Base-by-base conservation (phyloP, 345 rosid species). In the Gossypium longicalyx region DNA sequence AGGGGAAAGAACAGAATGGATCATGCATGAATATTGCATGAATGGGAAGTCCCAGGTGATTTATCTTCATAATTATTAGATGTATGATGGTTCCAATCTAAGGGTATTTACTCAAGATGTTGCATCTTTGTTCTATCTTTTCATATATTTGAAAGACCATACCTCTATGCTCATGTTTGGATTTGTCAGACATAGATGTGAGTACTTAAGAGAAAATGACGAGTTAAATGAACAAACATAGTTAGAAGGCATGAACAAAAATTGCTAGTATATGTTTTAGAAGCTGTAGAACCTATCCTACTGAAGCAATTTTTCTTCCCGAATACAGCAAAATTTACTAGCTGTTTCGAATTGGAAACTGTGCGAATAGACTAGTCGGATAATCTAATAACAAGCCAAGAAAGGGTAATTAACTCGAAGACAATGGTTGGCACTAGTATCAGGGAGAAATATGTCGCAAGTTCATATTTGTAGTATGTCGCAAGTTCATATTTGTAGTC, bases 1-100 rank as follows among this genome's bases (percentile, higher is more conserved):
- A 43, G 97, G 97, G 9, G 93, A 94, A 65, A 86, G 97, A 80
- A 94, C 98, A 0, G 98, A 92, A 70, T 92, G 98, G 97, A 94
- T 89, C 63, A 88, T 94, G 93, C 97, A 94, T 25, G 97, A 94
- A 74, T 94, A 84, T 73, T 89, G 93, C 74, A 81, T 87, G 88
- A 60, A 77, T 2, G 93, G 90, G 7, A 80, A 75, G 16, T 61
- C 90, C 25, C 93, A 91, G 92, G 98, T 93, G 9, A 70, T 43
- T 10, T 72, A 45, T 13, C 34, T 53, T 22, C 12, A 20, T 59
- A 4, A 64, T 7, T 19, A 1, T 57, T 19, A 4, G 9, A 52
- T n/a, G 44, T n/a, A 11, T 34, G 4, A 16, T 27, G 4, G 7
- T 27, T 51, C 53, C 13, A 29, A 51, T 29, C 11, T 7, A 29